Percentiles rank a stretch among this genome's conserved stretches.
phyloP scores from a whole-genome alignment of 2,329 filamentous ascomycete genomes.

The Chalaropsis thielavioides region DNA sequence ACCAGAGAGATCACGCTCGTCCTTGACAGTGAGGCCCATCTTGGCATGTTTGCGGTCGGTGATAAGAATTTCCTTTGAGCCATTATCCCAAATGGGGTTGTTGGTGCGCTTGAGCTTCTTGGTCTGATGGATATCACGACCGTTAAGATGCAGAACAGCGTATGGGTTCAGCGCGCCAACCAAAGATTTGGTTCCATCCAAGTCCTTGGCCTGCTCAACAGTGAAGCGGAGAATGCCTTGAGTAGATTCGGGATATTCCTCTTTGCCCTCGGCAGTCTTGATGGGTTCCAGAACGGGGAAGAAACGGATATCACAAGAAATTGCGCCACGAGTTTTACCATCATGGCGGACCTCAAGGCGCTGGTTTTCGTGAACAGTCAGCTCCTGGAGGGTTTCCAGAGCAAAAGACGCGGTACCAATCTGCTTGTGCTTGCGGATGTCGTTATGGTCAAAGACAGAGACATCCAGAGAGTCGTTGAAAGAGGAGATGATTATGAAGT shows the following conservation, averaged over 20 bases:
- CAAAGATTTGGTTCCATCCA: constrained; percentile 83
- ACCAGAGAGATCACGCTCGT: constrained; percentile 70
- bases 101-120: constrained; percentile 94
- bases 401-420: constrained; percentile 69
- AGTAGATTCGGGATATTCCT: constrained; percentile 69
- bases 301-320: constrained; percentile 77
- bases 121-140: constrained; percentile 76
- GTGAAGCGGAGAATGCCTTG: constrained; percentile 91
- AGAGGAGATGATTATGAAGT: constrained; percentile 87
- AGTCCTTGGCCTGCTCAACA: constrained; percentile 88
- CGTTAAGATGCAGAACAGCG: constrained; percentile 73
- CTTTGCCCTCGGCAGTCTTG: constrained; percentile 54
- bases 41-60: constrained; percentile 85
- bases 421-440: constrained; percentile 91
- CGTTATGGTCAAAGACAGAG: constrained; percentile 82
- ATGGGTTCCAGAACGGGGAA: constrained; percentile 60
- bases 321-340: constrained; percentile 66
- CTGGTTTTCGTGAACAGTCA: constrained; percentile 68
- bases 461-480: constrained; percentile 79
- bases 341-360: constrained; percentile 70
- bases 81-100: constrained; percentile 90
- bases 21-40: constrained; percentile 84
- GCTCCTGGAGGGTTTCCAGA: constrained; percentile 65
- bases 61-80: constrained; percentile 85
- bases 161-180: constrained; percentile 88